phyloP scores from a whole-genome alignment of 2,329 filamentous ascomycete genomes.

The Camillea tinctor region DNA sequence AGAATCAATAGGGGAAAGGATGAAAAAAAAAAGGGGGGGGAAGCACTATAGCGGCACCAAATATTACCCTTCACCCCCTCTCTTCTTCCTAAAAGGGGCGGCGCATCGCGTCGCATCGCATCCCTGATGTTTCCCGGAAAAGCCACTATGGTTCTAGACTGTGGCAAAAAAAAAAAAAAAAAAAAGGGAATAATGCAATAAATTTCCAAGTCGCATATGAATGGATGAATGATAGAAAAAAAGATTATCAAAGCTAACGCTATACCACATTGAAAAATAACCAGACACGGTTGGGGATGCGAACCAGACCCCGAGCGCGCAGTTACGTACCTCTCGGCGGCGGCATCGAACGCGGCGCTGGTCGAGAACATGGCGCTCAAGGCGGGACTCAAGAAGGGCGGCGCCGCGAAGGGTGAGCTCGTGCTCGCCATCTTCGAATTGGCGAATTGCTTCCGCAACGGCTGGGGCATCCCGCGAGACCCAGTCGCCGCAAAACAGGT shows the following conservation, averaged over 20 bases:
- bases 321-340: constrained; percentile 80
- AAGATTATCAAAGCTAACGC: constrained; percentile 21
- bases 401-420: constrained; percentile 91
- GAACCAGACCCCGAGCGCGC: constrained; percentile 68
- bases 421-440: constrained; percentile 96
- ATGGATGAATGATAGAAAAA: background rate
- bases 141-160: constrained; percentile 11
- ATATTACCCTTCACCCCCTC: background rate
- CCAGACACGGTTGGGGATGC: constrained; percentile 91
- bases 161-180: constrained; percentile 3
- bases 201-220: background rate
- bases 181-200: constrained; percentile 7
- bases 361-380: constrained; percentile 83
- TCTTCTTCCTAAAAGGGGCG: constrained; percentile 6
- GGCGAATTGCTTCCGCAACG: constrained; percentile 88
- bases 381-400: constrained; percentile 88
- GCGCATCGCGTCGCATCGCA: too few relatives aligned
- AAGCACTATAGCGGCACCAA: background rate
- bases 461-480: constrained; percentile 89
- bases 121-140: constrained; percentile 10
- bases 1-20: background rate
- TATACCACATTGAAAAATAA: constrained; percentile 17
- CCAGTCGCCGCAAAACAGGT: constrained; percentile 77
- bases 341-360: constrained; percentile 84
- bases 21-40: too few relatives aligned